Evolutionary conservation across 345 rosid genomes (phyloP).

Genomic region (Eucalyptus camaldulensis): DNA sequence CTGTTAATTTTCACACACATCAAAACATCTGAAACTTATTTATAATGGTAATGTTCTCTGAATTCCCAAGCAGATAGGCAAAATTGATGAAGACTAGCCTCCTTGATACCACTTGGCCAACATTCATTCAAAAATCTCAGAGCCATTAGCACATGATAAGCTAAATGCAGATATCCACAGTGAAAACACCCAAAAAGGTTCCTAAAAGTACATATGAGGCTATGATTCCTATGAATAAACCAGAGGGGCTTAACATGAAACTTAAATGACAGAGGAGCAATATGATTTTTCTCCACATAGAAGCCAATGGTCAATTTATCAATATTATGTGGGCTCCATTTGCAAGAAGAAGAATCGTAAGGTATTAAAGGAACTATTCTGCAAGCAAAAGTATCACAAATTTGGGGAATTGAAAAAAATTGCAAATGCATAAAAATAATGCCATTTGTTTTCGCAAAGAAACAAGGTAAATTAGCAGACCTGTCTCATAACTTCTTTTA

Average conservation of each 20-base stretch:
- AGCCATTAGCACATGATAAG: neutral
- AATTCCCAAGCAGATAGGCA: neutral
- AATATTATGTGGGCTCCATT: neutral
- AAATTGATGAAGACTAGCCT: neutral
- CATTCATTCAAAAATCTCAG: neutral
- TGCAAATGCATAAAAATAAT: neutral
- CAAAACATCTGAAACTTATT: neutral
- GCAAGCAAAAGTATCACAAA: neutral
- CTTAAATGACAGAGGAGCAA: neutral
- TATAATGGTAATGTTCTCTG: neutral
- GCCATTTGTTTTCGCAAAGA: neutral
- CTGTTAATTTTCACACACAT: neutral
- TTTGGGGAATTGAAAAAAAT: neutral
- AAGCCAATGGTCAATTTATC: neutral
- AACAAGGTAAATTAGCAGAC: slow-evolving; percentile 20
- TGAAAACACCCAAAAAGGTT: neutral
- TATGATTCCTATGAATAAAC: neutral
- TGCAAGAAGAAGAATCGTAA: neutral
- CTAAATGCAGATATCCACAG: neutral
- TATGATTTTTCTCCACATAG: neutral
- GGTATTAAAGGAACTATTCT: neutral
- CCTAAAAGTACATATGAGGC: neutral
- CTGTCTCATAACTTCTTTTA: slow-evolving; percentile 84
- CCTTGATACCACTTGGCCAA: neutral
- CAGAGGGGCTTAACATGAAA: neutral